Evolutionary conservation across 108 stramenopile species (phyloP).

Genomic region (Skeletonema marinoi): DNA sequence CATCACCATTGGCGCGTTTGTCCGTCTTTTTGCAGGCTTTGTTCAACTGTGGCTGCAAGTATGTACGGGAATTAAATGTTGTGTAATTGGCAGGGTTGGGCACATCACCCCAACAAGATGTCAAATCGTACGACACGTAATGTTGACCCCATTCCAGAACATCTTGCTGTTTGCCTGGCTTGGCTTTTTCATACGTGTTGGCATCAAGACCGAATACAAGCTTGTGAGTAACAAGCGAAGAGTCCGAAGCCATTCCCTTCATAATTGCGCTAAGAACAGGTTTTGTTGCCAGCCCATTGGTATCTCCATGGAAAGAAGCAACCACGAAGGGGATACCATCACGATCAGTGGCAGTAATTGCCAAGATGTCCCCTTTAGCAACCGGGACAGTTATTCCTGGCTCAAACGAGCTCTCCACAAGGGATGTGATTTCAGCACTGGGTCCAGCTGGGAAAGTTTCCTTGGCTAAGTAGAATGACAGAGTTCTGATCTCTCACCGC

Average conservation of each 20-base stretch:
- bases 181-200: slow-evolving; percentile 64
- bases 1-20: slow-evolving; percentile 61
- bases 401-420: slow-evolving; percentile 50
- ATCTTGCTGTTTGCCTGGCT: slow-evolving; percentile 63
- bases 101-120: slow-evolving; percentile 62
- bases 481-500: slow-evolving; percentile 77
- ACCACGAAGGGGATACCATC: slow-evolving; percentile 54
- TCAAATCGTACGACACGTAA: slow-evolving; percentile 54
- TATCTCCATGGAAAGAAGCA: slow-evolving; percentile 78
- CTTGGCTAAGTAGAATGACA: slow-evolving; percentile 59
- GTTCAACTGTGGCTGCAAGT: slow-evolving; percentile 79
- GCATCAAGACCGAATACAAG: slow-evolving; percentile 78
- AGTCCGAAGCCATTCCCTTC: slow-evolving; percentile 43
- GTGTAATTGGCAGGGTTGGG: slow-evolving; percentile 65
- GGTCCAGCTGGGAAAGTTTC: slow-evolving; percentile 45
- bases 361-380: slow-evolving; percentile 69
- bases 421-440: slow-evolving; percentile 48
- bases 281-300: slow-evolving; percentile 72
- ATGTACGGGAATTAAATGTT: slow-evolving; percentile 74
- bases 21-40: slow-evolving; percentile 69
- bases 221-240: slow-evolving; percentile 40
- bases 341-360: slow-evolving; percentile 44
- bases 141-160: slow-evolving; percentile 62
- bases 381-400: slow-evolving; percentile 59
- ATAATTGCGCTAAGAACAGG: slow-evolving; percentile 64